phyloP scores from a whole-genome alignment of 2,329 filamentous ascomycete species.

The Aspergillus sp. region DNA sequence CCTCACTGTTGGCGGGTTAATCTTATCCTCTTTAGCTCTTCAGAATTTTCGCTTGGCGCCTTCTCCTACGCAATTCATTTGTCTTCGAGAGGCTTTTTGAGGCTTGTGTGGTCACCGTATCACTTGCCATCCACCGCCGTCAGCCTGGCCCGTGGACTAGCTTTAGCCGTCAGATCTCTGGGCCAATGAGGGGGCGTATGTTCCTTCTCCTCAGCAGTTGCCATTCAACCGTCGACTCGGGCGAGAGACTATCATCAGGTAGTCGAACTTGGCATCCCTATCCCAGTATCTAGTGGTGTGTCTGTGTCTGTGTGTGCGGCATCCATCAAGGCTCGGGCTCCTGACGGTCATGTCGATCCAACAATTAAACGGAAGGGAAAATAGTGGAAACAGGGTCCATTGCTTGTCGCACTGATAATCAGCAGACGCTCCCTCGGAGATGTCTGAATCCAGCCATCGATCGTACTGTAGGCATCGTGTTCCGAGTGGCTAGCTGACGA shows the following conservation, averaged over 20 bases:
- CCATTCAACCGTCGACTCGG: background rate
- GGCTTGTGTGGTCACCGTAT: constrained; percentile 1
- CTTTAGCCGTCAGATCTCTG: background rate
- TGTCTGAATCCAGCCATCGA: too few relatives aligned
- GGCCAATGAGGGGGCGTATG: background rate
- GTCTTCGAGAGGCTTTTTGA: background rate
- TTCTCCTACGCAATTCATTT: background rate
- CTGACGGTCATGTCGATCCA: background rate
- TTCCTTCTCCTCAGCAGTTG: background rate
- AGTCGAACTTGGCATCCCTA: background rate
- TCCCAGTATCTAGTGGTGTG: background rate
- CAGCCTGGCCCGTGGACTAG: background rate
- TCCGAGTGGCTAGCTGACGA: background rate
- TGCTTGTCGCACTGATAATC: background rate
- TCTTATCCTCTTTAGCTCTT: background rate
- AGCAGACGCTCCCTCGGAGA: background rate
- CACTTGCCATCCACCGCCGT: background rate
- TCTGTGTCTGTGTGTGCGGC: background rate
- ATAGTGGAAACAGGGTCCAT: constrained; percentile 5
- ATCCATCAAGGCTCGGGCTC: background rate
- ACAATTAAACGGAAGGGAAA: background rate
- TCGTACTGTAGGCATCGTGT: background rate
- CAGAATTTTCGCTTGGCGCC: constrained; percentile 1
- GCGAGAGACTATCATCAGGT: background rate
- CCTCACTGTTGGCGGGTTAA: background rate